Percentiles rank a stretch among this genome's conserved stretches.
Conservation (phyloP, 306 rosid species). For the Cicer cuneatum region DNA sequence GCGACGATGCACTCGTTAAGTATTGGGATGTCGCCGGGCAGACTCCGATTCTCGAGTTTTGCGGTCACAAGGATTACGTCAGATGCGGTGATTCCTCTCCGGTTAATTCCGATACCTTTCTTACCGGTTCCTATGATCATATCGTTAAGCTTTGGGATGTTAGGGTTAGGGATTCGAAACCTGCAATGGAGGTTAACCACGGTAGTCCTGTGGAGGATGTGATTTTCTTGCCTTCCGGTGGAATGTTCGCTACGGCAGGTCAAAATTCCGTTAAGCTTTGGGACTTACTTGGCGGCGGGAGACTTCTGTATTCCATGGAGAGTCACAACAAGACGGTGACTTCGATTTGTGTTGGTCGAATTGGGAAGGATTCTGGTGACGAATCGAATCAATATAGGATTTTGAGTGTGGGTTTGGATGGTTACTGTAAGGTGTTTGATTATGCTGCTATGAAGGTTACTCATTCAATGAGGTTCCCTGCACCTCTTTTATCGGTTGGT, state of each 20-base stretch:
- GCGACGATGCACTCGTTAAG: constrained; percentile 81
- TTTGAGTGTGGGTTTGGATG: constrained; percentile 90
- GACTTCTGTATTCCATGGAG: constrained; percentile 73
- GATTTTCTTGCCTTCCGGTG: constrained; percentile 73
- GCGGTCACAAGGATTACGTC: constrained; percentile 83
- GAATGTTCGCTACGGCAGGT: constrained; percentile 84
- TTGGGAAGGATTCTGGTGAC: constrained; percentile 55
- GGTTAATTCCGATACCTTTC: constrained; percentile 57
- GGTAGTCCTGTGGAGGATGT: constrained; percentile 86
- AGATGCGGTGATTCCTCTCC: constrained; percentile 90
- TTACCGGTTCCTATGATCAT: constrained; percentile 92
- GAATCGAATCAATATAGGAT: constrained; percentile 68
- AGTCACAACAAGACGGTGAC: constrained; percentile 94
- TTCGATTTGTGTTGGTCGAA: constrained; percentile 65
- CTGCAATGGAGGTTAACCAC: constrained; percentile 64
- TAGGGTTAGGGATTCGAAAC: constrained; percentile 59
- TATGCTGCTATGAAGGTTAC: constrained; percentile 75
- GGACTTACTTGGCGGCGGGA: constrained; percentile 95
- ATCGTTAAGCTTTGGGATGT: constrained; percentile 86
- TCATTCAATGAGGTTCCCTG: constrained; percentile 88
- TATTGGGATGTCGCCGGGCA: constrained; percentile 82
- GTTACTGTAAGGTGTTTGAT: constrained; percentile 92
- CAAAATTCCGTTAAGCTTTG: constrained; percentile 83
- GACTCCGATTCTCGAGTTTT: constrained; percentile 47
- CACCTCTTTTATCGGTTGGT: constrained; percentile 75